Evolutionary conservation across 768 basidiomycete species (phyloP), one percentile per base, ranked within the genome.

Genomic region (Termitomyces sp.): DNA sequence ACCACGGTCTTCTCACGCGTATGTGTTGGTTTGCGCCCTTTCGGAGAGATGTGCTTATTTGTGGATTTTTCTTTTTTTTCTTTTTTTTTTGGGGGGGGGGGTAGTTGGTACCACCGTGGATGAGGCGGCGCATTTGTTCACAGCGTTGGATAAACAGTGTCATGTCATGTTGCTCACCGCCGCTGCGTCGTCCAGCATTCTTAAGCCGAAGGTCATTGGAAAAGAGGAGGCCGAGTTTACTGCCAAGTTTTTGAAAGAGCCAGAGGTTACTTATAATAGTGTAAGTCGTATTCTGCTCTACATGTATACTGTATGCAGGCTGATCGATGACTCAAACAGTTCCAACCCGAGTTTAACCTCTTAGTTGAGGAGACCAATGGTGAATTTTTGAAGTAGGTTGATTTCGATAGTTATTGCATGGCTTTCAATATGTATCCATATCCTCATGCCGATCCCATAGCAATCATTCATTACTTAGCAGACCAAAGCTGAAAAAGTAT

Each of bases 111-210:
- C 67, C 18, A 69, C 75, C 5, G 73, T 79, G 40, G 76, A 79
- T 53, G 75, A 73, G 32, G 73, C 76, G 20, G 68, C 75, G 11
- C 66, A 71, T 60, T 71, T 75, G 51, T 77, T 75, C 58, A 69
- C 68, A 25, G 65, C 72, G 18, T 62, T 77, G 43, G 79, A 81
- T 59, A 70, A 72, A 42, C 68, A 72, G 6, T 81, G 79, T 61
- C 72, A 79, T 50, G 75, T 76, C 29, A 76, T 77, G 59, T 68
- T 81, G 6, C 63, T 79, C 51, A 73, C 73, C 13, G 74, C 76
- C 35, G 70, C 75, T 9, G 77, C 77, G 4, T 71, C 73, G 3
- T 69, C 65, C 7, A 63, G 51, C 39, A 55, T 59, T 3, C 46
- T 64, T 10, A 60, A 64, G n/a, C 62, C 57, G 13, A 62, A 57